These are phyloP conservation scores for Huntiella savannae DNA, from an alignment of 2,329 filamentous ascomycete genomes.

Conservation along the genomic window DNA sequence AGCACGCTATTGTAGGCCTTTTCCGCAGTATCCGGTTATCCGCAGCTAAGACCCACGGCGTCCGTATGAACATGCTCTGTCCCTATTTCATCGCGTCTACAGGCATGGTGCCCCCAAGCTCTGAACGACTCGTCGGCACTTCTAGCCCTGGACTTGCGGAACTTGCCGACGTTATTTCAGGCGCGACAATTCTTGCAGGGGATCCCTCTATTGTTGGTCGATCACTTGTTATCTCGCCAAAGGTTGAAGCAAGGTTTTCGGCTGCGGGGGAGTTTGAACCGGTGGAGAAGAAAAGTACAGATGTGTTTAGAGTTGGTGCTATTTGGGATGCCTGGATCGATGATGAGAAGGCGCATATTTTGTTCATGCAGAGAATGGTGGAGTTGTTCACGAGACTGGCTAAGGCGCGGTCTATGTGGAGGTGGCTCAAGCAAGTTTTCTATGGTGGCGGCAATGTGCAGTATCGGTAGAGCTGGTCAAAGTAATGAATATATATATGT, in stretches of 20 bases:
- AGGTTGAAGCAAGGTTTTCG: conserved; percentile 16
- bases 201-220: conserved; percentile 38
- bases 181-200: conserved; percentile 41
- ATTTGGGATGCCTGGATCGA: background rate
- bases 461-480: no score
- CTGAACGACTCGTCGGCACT: conserved; percentile 28
- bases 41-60: conserved; percentile 22
- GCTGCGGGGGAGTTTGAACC: background rate
- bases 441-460: background rate
- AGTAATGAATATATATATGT: no score
- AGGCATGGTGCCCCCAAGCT: conserved; percentile 27
- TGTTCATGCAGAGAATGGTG: background rate
- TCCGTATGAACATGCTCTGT: conserved; percentile 46
- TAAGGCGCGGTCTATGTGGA: background rate
- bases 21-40: conserved; percentile 38
- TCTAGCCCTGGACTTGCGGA: conserved; percentile 25
- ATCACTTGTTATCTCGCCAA: conserved; percentile 38
- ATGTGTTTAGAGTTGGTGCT: background rate
- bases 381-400: background rate
- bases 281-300: background rate
- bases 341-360: background rate
- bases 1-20: conserved; percentile 47
- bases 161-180: conserved; percentile 28
- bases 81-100: conserved; percentile 48
- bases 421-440: background rate